These are phyloP conservation scores for Mangifera indica DNA, from an alignment of 345 rosid genomes.

Conservation along the genomic window DNA sequence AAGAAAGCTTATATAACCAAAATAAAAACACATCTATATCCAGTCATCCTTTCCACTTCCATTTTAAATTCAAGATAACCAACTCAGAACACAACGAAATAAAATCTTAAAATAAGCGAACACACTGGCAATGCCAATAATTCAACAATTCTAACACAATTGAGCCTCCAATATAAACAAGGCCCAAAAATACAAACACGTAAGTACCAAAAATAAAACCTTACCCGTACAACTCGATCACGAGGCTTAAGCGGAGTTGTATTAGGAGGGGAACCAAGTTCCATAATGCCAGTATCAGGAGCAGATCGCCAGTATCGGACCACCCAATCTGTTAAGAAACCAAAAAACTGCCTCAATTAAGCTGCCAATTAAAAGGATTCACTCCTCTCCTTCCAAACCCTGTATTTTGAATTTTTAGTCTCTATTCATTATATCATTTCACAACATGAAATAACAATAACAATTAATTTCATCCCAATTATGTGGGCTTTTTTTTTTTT, in stretches of 20 bases:
- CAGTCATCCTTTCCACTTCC: background rate
- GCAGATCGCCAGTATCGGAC: slow-evolving; percentile 34
- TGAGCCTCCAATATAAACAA: no score
- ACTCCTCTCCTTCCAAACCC: background rate
- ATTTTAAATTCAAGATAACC: background rate
- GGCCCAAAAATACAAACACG: no score
- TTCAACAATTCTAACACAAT: background rate
- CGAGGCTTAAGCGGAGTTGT: slow-evolving; percentile 34
- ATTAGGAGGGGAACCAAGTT: slow-evolving; percentile 43
- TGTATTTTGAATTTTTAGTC: background rate
- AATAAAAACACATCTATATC: no score
- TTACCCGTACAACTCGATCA: slow-evolving; percentile 55
- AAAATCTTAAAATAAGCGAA: background rate
- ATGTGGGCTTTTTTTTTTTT: background rate
- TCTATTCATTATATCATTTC: background rate
- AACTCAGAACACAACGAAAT: background rate
- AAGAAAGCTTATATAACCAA: background rate
- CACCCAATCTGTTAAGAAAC: slow-evolving; percentile 49
- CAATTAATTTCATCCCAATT: background rate
- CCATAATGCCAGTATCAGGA: slow-evolving; percentile 40
- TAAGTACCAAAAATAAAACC: background rate
- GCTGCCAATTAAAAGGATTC: slow-evolving; percentile 24
- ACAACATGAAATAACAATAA: background rate
- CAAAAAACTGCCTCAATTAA: slow-evolving; percentile 47
- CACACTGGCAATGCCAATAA: background rate